Evolutionary conservation across 805 yeast species (phyloP), one percentile per base, ranked within the genome.

Genomic region (Maudiozyma barnettii): DNA sequence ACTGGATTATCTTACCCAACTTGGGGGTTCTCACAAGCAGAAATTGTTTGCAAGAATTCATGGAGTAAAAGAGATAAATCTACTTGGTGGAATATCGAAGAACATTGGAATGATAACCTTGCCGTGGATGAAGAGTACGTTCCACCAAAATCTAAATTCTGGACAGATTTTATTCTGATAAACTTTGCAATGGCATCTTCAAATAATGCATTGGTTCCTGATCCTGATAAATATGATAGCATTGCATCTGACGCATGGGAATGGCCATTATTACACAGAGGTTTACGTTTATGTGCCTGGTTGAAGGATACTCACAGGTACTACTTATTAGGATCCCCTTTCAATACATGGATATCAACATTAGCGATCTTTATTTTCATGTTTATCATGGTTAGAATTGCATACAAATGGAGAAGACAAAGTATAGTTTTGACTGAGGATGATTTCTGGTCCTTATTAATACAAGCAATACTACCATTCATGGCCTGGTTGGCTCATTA

Each of bases 21-120:
- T 16, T 93, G 99, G 99, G 99, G 99, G 19, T 93, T 91, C 77
- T 79, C 88, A 63, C 99, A 93, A 72, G 95, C 96, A 52, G 99
- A 93, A 71, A 91, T 93, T 53, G 82, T 81, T 1, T 93, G 99
- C 69, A 78, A 76, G 54, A 66, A 72, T 51, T 81, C 88, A 35
- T 84, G 80, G 59, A 65, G 77, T 65, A 69, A 61, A 41, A 80
- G 84, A 65, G 95, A 85, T 61, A 85, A 84, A 70, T 73, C 91
- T 58, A 84, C 90, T 18, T 85, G 93, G 91, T 85, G 93, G 93
- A 84, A 84, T 64, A 74, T 85, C 51, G 95, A 85, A 66, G 73
- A 74, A 56, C 88, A 85, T 63, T 67, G 66, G 50, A 84, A 85
- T 63, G 71, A 67, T 33, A 63, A 71, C 23, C 68, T 84, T 58